Percentiles rank a stretch among this genome's conserved stretches.
Evolutionary conservation across 768 basidiomycete genomes (phyloP).

Genomic region (Rhodotorula babjevae): DNA sequence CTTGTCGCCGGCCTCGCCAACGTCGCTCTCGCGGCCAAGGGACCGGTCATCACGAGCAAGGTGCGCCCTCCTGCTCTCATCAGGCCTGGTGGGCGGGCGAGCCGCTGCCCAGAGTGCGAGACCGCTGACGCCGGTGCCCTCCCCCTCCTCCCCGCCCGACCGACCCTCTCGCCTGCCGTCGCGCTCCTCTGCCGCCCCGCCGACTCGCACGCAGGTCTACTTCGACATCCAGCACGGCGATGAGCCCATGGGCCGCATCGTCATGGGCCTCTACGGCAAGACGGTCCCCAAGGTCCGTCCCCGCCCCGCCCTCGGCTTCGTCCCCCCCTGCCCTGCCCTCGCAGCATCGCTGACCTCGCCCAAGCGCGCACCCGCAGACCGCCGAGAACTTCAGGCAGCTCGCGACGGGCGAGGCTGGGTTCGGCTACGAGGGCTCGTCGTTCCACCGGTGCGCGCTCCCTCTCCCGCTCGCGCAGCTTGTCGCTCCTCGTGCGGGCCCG

Average conservation of each 20-base stretch:
- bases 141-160: neutral
- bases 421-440: slow-evolving; percentile 87
- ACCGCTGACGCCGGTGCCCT: neutral
- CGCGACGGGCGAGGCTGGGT: slow-evolving; percentile 73
- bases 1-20: slow-evolving; percentile 15
- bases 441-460: slow-evolving; percentile 59
- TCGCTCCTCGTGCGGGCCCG: neutral
- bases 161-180: neutral
- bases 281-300: neutral
- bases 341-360: neutral
- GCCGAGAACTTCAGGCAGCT: slow-evolving; percentile 56
- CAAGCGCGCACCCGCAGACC: slow-evolving; percentile 4
- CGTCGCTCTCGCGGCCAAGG: slow-evolving; percentile 59
- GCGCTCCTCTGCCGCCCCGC: too few relatives aligned
- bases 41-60: slow-evolving; percentile 79
- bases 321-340: neutral
- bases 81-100: too few relatives aligned
- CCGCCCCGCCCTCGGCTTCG: neutral
- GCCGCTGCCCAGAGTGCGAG: neutral
- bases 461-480: neutral
- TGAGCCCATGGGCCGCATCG: slow-evolving; percentile 74
- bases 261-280: slow-evolving; percentile 62
- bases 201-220: slow-evolving; percentile 20
- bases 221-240: slow-evolving; percentile 67
- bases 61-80: slow-evolving; percentile 3